A percentile compares a stretch with the other conserved stretches of the same genome.
Conservation (phyloP, 345 rosid genomes). For the Ceriops zippeliana region DNA sequence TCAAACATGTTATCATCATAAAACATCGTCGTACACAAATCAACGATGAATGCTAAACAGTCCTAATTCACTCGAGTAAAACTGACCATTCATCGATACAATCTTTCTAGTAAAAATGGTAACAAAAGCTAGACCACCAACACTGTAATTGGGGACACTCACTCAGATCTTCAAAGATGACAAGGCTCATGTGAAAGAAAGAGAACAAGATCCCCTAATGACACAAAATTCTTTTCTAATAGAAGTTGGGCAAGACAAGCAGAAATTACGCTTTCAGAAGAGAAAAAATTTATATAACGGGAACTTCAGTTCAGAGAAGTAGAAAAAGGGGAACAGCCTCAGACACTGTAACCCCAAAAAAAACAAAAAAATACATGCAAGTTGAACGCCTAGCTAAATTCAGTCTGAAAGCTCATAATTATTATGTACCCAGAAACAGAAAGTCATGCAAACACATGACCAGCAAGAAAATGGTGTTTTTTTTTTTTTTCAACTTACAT, state of each 20-base stretch:
- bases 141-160: too few relatives aligned
- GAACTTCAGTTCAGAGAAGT: background rate
- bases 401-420: background rate
- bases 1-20: too few relatives aligned
- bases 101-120: too few relatives aligned
- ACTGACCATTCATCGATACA: too few relatives aligned
- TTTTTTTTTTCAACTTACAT: background rate
- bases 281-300: background rate
- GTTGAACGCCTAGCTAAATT: background rate
- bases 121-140: too few relatives aligned
- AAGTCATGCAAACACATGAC: background rate
- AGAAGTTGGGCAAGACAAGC: too few relatives aligned
- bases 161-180: background rate
- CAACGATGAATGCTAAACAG: too few relatives aligned
- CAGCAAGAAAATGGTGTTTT: background rate
- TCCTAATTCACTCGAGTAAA: too few relatives aligned
- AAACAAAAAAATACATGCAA: background rate
- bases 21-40: too few relatives aligned
- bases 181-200: background rate
- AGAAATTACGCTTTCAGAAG: too few relatives aligned
- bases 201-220: slow-evolving; percentile 4
- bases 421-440: background rate
- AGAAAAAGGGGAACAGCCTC: background rate
- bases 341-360: background rate
- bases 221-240: background rate